Conservation (phyloP, 352 stramenopile species). For the Phytophthora rubi region DNA sequence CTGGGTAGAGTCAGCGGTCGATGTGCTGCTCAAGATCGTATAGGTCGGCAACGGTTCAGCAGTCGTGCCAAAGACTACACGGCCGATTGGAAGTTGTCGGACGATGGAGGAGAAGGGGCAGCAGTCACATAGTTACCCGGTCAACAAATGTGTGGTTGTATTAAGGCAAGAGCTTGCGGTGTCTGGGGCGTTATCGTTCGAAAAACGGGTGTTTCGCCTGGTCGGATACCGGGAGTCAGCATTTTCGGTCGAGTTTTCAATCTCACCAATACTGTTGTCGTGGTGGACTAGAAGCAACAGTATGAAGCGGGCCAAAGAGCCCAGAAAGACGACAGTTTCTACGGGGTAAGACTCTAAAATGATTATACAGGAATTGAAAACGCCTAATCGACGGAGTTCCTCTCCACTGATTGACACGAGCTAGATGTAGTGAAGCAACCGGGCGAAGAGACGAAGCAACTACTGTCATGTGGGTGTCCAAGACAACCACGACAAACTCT, state of each 20-base stretch:
- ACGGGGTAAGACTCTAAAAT: conserved; percentile 2
- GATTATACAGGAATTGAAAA: conserved; percentile 8
- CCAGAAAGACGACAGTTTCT: neutral
- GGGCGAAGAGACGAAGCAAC: neutral
- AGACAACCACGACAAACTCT: neutral
- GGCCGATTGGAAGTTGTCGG: neutral
- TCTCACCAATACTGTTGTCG: conserved; percentile 1
- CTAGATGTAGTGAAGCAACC: neutral
- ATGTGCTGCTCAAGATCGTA: neutral
- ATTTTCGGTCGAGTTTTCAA: conserved; percentile 22
- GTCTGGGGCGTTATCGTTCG: conserved; percentile 1
- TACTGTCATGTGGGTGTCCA: conserved; percentile 14
- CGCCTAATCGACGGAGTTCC: neutral
- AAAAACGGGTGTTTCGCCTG: conserved; percentile 9
- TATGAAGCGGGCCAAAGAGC: conserved; percentile 11
- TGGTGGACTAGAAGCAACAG: conserved; percentile 27
- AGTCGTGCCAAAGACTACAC: conserved; percentile 9
- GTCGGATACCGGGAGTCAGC: neutral
- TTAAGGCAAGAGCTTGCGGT: conserved; percentile 1
- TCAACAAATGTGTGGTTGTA: conserved; percentile 14
- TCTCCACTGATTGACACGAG: conserved; percentile 17
- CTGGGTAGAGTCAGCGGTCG: neutral
- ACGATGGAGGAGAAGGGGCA: conserved; percentile 7
- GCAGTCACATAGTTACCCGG: neutral
- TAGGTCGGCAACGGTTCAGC: neutral